Conservation (phyloP, 2,329 filamentous ascomycete species). For the Nothophaeocryptopus gaeumannii region DNA sequence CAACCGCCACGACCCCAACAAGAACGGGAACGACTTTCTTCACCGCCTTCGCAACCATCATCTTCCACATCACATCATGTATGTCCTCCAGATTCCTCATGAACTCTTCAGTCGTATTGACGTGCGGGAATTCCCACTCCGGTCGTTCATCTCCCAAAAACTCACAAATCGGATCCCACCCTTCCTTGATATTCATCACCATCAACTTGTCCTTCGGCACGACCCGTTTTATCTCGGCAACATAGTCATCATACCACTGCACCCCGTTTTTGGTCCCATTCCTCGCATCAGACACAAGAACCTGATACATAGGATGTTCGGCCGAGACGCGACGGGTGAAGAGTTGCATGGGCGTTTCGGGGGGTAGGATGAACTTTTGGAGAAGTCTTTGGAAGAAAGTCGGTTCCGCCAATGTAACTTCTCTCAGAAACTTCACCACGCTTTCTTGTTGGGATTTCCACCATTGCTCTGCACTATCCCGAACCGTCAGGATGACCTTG, state of each 20-base stretch:
- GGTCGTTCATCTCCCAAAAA: slow-evolving; percentile 8
- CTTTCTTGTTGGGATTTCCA: slow-evolving; percentile 6
- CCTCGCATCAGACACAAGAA: background rate
- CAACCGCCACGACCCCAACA: background rate
- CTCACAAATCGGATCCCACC: slow-evolving; percentile 12
- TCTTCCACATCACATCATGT: background rate
- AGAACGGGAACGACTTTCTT: background rate
- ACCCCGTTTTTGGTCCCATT: slow-evolving; percentile 8
- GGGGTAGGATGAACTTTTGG: too few relatives aligned
- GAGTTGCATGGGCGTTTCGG: too few relatives aligned
- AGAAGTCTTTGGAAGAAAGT: too few relatives aligned
- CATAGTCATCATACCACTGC: slow-evolving; percentile 5
- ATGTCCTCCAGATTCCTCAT: background rate
- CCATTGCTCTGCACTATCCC: slow-evolving; percentile 24
- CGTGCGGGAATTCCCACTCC: slow-evolving; percentile 7
- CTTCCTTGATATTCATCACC: slow-evolving; percentile 17
- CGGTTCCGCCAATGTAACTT: background rate
- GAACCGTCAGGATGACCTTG: slow-evolving; percentile 36
- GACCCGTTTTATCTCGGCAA: slow-evolving; percentile 8
- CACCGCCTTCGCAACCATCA: slow-evolving; percentile 5
- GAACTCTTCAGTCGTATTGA: slow-evolving; percentile 12
- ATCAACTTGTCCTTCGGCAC: slow-evolving; percentile 14
- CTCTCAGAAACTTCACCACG: slow-evolving; percentile 1
- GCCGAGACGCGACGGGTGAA: background rate
- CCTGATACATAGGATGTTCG: slow-evolving; percentile 2